Evolutionary conservation across 164 flowering plant genomes (phyloP).

Genomic region (Umbilicus rupestris): DNA sequence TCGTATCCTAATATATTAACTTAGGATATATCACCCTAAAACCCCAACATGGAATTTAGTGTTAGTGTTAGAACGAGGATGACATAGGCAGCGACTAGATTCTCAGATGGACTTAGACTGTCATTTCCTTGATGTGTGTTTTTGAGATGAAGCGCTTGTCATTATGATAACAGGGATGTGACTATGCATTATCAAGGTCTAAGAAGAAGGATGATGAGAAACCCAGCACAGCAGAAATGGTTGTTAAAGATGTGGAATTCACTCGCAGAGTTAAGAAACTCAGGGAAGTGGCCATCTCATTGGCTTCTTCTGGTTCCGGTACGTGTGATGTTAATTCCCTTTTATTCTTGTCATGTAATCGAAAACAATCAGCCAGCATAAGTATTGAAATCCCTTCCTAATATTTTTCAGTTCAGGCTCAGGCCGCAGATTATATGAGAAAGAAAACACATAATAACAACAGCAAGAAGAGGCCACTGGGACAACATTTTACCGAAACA

Average conservation of each 20-base stretch:
- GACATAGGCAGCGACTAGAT: too few relatives aligned
- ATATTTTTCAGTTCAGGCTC: conserved; percentile 54
- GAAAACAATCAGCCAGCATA: background rate
- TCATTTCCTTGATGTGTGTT: too few relatives aligned
- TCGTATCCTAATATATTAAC: too few relatives aligned
- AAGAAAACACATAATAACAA: conserved; percentile 25
- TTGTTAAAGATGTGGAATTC: conserved; percentile 5
- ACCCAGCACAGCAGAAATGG: background rate
- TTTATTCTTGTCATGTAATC: background rate
- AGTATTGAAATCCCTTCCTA: background rate
- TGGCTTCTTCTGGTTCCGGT: conserved; percentile 48
- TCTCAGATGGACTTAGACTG: too few relatives aligned
- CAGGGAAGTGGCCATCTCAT: conserved; percentile 30
- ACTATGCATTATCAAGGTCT: conserved; percentile 37
- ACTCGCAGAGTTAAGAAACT: conserved; percentile 32
- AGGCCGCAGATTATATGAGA: conserved; percentile 45
- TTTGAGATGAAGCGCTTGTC: too few relatives aligned
- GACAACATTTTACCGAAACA: conserved; percentile 4
- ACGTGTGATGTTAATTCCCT: conserved; percentile 2
- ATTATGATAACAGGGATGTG: conserved; percentile 39
- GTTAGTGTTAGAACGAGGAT: too few relatives aligned
- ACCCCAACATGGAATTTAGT: too few relatives aligned
- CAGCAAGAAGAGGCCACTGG: conserved; percentile 8
- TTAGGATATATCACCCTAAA: too few relatives aligned
- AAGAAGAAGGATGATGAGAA: conserved; percentile 14